Evolutionary conservation across 306 rosid genomes (phyloP).

Genomic region (Abrus precatorius): DNA sequence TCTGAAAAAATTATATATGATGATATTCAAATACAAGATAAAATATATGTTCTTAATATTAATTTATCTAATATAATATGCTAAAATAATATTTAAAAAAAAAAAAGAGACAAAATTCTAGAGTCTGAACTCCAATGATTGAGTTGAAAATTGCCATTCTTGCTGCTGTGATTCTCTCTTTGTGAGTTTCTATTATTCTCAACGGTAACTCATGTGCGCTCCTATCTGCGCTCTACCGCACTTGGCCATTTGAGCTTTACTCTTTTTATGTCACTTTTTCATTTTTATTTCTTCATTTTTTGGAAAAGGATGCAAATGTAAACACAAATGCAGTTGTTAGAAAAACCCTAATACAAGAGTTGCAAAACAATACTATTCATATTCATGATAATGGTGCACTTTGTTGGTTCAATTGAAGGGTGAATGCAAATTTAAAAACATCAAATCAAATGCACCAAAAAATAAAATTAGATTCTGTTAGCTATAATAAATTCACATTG

Average conservation of each 20-base stretch:
- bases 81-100: neutral
- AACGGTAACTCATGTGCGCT: slow-evolving; percentile 41
- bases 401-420: neutral
- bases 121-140: slow-evolving; percentile 8
- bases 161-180: neutral
- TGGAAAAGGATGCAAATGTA: neutral
- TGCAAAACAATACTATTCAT: neutral
- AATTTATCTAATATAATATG: neutral
- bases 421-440: slow-evolving; percentile 3
- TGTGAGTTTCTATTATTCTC: slow-evolving; percentile 23
- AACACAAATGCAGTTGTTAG: slow-evolving; percentile 2
- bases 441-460: neutral
- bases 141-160: slow-evolving; percentile 1
- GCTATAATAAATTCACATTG: neutral
- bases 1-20: too few species aligned
- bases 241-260: neutral
- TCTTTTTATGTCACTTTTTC: neutral
- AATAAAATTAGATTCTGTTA: slow-evolving; percentile 3
- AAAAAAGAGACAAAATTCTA: neutral
- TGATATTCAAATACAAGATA: too few species aligned
- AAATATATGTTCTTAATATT: neutral
- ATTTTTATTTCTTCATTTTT: neutral
- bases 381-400: slow-evolving; percentile 16
- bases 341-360: neutral
- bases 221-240: slow-evolving; percentile 63